Percentiles rank a stretch among this genome's conserved stretches.
Evolutionary conservation across 805 yeast species (phyloP).

Genomic region (Wickerhamiella spandovensis): DNA sequence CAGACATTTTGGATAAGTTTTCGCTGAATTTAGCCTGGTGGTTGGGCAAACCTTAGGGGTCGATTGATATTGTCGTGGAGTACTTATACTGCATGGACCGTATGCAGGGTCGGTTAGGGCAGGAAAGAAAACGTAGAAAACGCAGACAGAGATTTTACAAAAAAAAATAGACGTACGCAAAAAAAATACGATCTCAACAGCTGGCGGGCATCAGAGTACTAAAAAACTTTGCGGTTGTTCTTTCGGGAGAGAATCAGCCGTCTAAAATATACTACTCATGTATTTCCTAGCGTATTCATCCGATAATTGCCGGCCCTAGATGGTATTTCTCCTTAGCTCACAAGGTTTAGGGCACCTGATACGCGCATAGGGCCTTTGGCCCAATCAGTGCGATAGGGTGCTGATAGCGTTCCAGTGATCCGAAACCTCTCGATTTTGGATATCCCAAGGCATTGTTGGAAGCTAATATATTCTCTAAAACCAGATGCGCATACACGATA

Average conservation of each 20-base stretch:
- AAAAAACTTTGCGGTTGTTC: too few species aligned
- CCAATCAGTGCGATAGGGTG: not conserved
- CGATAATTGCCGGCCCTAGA: too few species aligned
- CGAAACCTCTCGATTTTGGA: not conserved
- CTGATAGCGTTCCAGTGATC: not conserved
- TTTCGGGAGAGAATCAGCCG: too few species aligned
- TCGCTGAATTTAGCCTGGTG: not conserved
- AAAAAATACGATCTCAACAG: too few species aligned
- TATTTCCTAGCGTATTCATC: too few species aligned
- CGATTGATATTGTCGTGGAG: not conserved
- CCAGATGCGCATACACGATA: too few species aligned
- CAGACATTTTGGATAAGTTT: not conserved
- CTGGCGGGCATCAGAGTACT: too few species aligned
- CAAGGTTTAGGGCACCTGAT: not conserved
- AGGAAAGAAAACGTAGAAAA: not conserved
- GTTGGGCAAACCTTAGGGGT: not conserved
- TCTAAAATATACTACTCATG: too few species aligned
- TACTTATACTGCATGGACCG: not conserved
- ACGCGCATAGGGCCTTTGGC: not conserved
- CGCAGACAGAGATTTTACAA: not conserved
- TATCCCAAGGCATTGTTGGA: too few species aligned
- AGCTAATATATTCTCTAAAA: too few species aligned
- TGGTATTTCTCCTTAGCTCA: not conserved
- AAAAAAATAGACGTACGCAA: too few species aligned
- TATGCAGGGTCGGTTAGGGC: not conserved